Evolutionary conservation across 1,139 yeast genomes (phyloP).

Genomic region (Protomyces macrosporus): DNA sequence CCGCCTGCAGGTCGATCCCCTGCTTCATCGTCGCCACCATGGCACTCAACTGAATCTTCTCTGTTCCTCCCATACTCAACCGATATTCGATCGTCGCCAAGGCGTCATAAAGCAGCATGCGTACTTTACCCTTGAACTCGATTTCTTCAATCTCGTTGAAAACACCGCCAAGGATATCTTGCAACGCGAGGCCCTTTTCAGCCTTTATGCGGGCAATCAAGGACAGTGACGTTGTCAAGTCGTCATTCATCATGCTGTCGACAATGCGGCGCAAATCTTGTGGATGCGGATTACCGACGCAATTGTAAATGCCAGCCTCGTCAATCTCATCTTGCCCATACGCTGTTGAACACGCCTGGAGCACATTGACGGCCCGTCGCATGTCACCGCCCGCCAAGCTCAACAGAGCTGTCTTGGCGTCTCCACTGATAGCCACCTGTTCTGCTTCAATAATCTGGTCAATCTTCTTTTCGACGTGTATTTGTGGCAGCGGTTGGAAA

Average conservation of each 20-base stretch:
- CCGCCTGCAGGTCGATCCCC: conserved; percentile 43
- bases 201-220: conserved; percentile 46
- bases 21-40: conserved; percentile 78
- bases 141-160: conserved; percentile 61
- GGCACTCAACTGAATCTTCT: conserved; percentile 83
- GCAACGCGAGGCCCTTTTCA: conserved; percentile 77
- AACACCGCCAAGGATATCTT: conserved; percentile 75
- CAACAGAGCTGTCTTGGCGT: conserved; percentile 63
- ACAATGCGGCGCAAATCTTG: conserved; percentile 69
- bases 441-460: conserved; percentile 66
- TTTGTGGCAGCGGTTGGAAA: conserved; percentile 70
- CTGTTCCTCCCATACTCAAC: conserved; percentile 86
- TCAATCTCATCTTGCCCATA: conserved; percentile 48
- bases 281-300: conserved; percentile 95
- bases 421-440: conserved; percentile 50
- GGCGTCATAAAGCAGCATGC: conserved; percentile 41
- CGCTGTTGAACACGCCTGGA: conserved; percentile 90
- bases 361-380: conserved; percentile 88
- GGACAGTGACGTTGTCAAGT: conserved; percentile 68
- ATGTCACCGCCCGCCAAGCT: conserved; percentile 82
- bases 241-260: conserved; percentile 73
- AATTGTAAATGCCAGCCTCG: conserved; percentile 75
- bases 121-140: conserved; percentile 39
- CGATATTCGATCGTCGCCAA: conserved; percentile 62
- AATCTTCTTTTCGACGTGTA: conserved; percentile 64